Conservation (phyloP, 106 monocot genomes). For the Acorus calamus region DNA sequence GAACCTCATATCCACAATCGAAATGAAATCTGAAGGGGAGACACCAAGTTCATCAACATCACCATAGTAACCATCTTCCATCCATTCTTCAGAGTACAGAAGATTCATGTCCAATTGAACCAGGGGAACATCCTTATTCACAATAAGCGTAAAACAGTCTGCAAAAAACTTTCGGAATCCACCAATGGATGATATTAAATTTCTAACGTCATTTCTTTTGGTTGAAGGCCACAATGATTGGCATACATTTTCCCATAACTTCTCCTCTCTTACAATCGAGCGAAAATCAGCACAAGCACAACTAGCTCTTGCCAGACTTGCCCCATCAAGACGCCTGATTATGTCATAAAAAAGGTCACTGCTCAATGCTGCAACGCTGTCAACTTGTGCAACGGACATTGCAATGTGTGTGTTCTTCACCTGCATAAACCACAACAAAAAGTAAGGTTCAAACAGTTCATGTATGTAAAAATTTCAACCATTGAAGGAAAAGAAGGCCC, state of each 20-base stretch:
- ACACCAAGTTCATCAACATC: conserved; percentile 26
- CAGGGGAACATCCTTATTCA: conserved; percentile 31
- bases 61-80: conserved; percentile 27
- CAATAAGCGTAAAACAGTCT: conserved; percentile 39
- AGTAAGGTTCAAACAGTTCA: no score
- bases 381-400: conserved; percentile 10
- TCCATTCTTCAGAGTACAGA: conserved; percentile 25
- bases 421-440: no score
- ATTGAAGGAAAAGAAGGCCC: no score
- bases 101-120: conserved; percentile 5
- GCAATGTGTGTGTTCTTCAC: no score
- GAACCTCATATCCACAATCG: conserved; percentile 35
- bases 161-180: conserved; percentile 47
- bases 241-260: conserved; percentile 37
- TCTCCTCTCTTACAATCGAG: conserved; percentile 40
- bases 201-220: conserved; percentile 26
- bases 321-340: conserved; percentile 34
- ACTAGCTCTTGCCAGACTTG: conserved; percentile 34
- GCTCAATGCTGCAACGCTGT: conserved; percentile 16
- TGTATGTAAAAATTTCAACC: no score
- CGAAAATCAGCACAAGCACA: conserved; percentile 37
- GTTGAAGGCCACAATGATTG: conserved; percentile 39
- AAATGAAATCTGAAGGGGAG: conserved; percentile 34
- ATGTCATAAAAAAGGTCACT: conserved; percentile 37
- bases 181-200: conserved; percentile 35